phyloP scores from a whole-genome alignment of 1,139 yeast genomes.

The Geotrichum restrictum region DNA sequence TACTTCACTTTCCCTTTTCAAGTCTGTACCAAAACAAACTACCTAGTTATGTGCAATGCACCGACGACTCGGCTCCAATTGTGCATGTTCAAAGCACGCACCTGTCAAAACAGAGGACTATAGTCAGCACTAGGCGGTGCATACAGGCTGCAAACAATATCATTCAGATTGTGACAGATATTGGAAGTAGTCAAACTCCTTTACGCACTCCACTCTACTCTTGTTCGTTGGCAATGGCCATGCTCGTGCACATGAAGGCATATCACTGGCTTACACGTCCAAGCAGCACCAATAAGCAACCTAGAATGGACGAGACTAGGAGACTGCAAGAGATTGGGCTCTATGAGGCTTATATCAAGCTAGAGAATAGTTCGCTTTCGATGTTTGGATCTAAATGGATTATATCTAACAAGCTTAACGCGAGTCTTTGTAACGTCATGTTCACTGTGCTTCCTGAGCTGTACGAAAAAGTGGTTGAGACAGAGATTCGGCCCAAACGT shows the following conservation, averaged over 20 bases:
- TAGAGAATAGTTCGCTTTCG: slow-evolving; percentile 15
- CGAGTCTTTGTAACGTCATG: slow-evolving; percentile 23
- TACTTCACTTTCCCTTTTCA: slow-evolving; percentile 22
- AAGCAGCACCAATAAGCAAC: not conserved
- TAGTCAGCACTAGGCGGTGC: slow-evolving; percentile 20
- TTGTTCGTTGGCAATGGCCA: slow-evolving; percentile 22
- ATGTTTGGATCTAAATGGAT: slow-evolving; percentile 19
- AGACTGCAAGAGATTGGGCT: slow-evolving; percentile 18
- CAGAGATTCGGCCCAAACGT: slow-evolving; percentile 18
- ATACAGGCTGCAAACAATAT: slow-evolving; percentile 22
- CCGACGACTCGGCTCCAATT: slow-evolving; percentile 19
- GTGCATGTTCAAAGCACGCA: slow-evolving; percentile 11
- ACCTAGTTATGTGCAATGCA: slow-evolving; percentile 22
- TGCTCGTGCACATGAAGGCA: slow-evolving; percentile 24
- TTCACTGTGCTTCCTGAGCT: slow-evolving; percentile 22
- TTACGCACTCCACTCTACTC: slow-evolving; percentile 20
- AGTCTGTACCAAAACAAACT: slow-evolving; percentile 21
- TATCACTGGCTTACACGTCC: slow-evolving; percentile 22
- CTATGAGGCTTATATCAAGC: slow-evolving; percentile 19
- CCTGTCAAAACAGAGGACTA: slow-evolving; percentile 10
- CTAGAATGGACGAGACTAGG: slow-evolving; percentile 12
- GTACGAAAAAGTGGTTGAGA: slow-evolving; percentile 20
- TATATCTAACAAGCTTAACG: slow-evolving; percentile 19
- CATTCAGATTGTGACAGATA: slow-evolving; percentile 18
- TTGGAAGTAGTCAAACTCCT: slow-evolving; percentile 17